phyloP scores from a whole-genome alignment of 768 basidiomycete genomes.

The Termitomyces bulborhizus region DNA sequence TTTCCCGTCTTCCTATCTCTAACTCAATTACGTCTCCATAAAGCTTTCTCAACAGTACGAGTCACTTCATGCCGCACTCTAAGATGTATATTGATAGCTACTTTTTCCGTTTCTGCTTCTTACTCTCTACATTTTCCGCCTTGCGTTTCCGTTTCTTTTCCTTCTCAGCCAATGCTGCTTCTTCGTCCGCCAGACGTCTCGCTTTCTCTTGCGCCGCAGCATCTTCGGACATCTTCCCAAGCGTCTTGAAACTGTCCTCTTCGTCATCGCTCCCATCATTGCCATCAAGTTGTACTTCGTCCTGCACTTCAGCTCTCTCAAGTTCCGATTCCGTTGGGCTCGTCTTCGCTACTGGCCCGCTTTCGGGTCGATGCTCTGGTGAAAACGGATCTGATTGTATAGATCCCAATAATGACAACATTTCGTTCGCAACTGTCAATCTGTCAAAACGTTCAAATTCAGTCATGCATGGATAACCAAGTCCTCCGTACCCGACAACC shows the following conservation, averaged over 20 bases:
- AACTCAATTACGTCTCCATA: too few species aligned
- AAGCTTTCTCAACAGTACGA: too few species aligned
- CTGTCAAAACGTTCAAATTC: conserved; percentile 31
- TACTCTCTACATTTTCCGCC: conserved; percentile 4
- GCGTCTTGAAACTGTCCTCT: conserved; percentile 18
- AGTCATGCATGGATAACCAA: not conserved
- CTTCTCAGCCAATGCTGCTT: conserved; percentile 15
- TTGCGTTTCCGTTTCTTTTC: conserved; percentile 17
- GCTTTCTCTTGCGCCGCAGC: conserved; percentile 17
- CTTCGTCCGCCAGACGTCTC: conserved; percentile 19
- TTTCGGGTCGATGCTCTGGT: conserved; percentile 40
- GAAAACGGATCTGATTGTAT: conserved; percentile 75
- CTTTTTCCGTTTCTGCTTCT: conserved; percentile 14
- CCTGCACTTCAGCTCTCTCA: conserved; percentile 15
- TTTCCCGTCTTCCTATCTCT: too few species aligned
- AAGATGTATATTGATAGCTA: not conserved
- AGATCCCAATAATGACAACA: conserved; percentile 86
- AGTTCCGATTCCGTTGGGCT: conserved; percentile 13
- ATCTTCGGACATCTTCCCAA: conserved; percentile 22
- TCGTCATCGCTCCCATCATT: conserved; percentile 19
- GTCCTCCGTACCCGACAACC: conserved; percentile 69
- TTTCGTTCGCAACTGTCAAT: conserved; percentile 85
- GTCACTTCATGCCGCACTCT: not conserved
- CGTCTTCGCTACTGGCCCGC: conserved; percentile 8
- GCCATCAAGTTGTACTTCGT: conserved; percentile 11